phyloP scores from a whole-genome alignment of 129 eudicot genomes.

The Flaveria trinervia region DNA sequence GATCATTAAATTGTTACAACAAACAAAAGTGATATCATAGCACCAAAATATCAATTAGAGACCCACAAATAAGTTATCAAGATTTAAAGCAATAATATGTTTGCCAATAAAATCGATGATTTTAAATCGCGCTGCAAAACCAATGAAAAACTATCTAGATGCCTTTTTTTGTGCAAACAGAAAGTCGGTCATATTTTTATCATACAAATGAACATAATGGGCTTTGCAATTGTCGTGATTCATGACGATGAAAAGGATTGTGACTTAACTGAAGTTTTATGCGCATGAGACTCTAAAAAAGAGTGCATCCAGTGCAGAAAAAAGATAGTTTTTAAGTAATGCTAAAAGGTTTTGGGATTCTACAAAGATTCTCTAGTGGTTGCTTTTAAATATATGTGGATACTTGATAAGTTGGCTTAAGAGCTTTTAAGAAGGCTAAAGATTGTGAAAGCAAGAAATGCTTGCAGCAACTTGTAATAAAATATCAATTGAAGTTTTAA shows the following conservation, averaged over 20 bases:
- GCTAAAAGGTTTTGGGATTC: background rate
- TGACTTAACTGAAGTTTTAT: constrained; percentile 32
- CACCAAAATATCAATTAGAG: constrained; percentile 20
- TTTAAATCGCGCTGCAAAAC: constrained; percentile 30
- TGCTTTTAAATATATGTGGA: constrained; percentile 19
- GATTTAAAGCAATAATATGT: constrained; percentile 13
- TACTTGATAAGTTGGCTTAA: constrained; percentile 7
- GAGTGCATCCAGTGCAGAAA: constrained; percentile 5
- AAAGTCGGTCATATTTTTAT: constrained; percentile 11
- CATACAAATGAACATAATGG: constrained; percentile 1
- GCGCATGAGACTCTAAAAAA: background rate
- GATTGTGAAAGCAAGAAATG: constrained; percentile 7
- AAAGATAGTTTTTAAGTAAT: background rate
- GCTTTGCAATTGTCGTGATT: constrained; percentile 4
- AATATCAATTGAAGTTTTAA: background rate
- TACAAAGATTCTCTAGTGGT: background rate
- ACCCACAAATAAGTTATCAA: constrained; percentile 18
- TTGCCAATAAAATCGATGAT: constrained; percentile 23
- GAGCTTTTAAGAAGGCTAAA: constrained; percentile 22
- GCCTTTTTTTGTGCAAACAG: constrained; percentile 27
- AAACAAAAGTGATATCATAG: constrained; percentile 23
- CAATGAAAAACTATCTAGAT: constrained; percentile 25
- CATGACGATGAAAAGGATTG: constrained; percentile 33
- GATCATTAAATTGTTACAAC: constrained; percentile 12
- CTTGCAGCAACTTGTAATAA: constrained; percentile 18